A percentile compares a stretch with the other conserved stretches of the same genome.
These are phyloP conservation scores for Cardiospermum halicacabum DNA, from an alignment of 345 rosid species.

Conservation along the genomic window DNA sequence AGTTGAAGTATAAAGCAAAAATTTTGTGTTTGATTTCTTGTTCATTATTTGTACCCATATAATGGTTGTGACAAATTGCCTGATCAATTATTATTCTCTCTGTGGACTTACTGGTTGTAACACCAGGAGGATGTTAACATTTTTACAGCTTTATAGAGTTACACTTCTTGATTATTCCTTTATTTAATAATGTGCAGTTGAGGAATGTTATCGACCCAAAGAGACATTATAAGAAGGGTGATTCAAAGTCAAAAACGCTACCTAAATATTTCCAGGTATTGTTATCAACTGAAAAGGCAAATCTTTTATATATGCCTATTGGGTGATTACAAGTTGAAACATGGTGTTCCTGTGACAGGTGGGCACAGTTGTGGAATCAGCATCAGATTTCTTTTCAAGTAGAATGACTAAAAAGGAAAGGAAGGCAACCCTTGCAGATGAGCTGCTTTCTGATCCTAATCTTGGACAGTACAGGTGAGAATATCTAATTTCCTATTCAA, in stretches of 20 bases:
- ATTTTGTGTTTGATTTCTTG: background rate
- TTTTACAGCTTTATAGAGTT: background rate
- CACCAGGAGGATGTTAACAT: background rate
- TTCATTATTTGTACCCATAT: background rate
- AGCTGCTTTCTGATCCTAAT: conserved; percentile 58
- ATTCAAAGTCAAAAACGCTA: conserved; percentile 45
- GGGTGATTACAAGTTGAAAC: background rate
- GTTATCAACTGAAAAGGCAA: background rate
- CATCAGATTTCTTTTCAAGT: conserved; percentile 51
- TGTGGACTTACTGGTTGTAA: background rate
- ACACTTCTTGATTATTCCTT: background rate
- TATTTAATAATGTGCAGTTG: conserved; percentile 40
- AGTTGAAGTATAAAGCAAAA: background rate
- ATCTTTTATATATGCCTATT: background rate
- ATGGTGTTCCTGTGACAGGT: conserved; percentile 35
- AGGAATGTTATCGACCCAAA: conserved; percentile 76
- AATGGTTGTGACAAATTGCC: background rate
- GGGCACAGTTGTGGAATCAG: conserved; percentile 73
- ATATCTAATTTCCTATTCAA: background rate
- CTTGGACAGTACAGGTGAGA: conserved; percentile 59
- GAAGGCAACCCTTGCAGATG: conserved; percentile 74
- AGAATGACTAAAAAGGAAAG: conserved; percentile 87
- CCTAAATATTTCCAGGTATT: conserved; percentile 89
- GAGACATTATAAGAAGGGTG: conserved; percentile 77
- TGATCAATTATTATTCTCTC: no score